Base-by-base conservation (phyloP, 148 eudicot species). In the Rheum nobile region DNA sequence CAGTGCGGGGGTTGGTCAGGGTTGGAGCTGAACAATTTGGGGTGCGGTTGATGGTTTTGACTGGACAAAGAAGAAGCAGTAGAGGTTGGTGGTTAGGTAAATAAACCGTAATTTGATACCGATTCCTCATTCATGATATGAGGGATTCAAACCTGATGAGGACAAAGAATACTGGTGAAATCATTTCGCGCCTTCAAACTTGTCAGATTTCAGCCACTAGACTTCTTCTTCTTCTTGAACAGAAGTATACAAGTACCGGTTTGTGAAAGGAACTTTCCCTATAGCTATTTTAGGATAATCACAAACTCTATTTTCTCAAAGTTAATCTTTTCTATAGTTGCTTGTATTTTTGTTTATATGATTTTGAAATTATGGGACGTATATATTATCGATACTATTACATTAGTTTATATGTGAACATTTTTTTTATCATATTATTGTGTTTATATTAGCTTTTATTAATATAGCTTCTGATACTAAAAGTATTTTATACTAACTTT, bases 401-500 rank as follows among this genome's bases (percentile, higher is more conserved):
- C 3, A 9, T 38, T 32, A 71, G 16, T 43, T 71, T 41, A 39
- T 26, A 5, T 32, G 38, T 10, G 67, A 59, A 37, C 21, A 41
- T 39, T 41, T 39, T 26, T 70, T 12, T n/a, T 71, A 71, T 38
- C 72, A 43, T 26, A 7, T 39, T 38, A 24, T 71, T 39, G 46
- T 43, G 31, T 22, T 50, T 17, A 31, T 17, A 31, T 32, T 31
- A 65, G n/a, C 70, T 32, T 65, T 65, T 32, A 65, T 31, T 39
- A 32, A 65, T 65, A 63, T 31, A 65, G 22, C 39, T 65, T 6
- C 2, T 65, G 39, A 65, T 65, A 65, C 22, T 65, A 65, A 65
- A 65, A 65, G 14, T 65, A 65, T 65, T 31, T 65, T 71, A 14
- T n/a, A 37, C 72, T 43, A 71, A 71, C 31, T 38, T 71, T 22